These are phyloP conservation scores for Zancudomyces culisetae DNA, from an alignment of 371 early-diverging fungal genomes.

Conservation along the genomic window DNA sequence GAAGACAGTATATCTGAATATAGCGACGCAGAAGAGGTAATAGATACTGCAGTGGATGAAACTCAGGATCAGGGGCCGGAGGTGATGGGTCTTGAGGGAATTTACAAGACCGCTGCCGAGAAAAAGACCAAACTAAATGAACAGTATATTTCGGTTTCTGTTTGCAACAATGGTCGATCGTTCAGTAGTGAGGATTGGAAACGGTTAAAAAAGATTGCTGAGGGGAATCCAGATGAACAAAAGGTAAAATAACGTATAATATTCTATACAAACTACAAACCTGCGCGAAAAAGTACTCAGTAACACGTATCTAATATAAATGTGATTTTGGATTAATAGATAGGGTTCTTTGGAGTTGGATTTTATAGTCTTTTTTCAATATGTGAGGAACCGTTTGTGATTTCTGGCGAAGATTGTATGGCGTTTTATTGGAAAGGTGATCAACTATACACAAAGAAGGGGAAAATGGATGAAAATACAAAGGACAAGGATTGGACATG, in stretches of 20 bases:
- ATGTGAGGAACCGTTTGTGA: conserved; percentile 55
- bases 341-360: conserved; percentile 80
- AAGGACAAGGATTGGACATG: conserved; percentile 39
- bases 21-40: not conserved
- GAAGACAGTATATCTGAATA: not conserved
- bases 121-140: conserved; percentile 7
- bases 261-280: too few species aligned
- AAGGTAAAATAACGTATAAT: conserved; percentile 10
- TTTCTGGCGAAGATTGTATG: conserved; percentile 55
- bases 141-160: conserved; percentile 39
- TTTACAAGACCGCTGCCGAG: not conserved
- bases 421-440: conserved; percentile 81
- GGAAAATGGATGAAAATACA: not conserved
- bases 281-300: too few species aligned
- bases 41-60: not conserved
- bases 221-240: conserved; percentile 72
- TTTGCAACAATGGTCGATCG: conserved; percentile 68
- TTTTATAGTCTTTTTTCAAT: conserved; percentile 73
- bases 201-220: conserved; percentile 66
- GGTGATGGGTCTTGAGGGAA: conserved; percentile 19
- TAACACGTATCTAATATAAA: too few species aligned
- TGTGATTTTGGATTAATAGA: conserved; percentile 24
- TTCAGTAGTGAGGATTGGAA: conserved; percentile 73
- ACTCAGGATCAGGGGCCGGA: not conserved
- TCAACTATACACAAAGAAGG: conserved; percentile 55